Conservation (phyloP, 257 asterid species). For the Orobanche coerulescens region DNA sequence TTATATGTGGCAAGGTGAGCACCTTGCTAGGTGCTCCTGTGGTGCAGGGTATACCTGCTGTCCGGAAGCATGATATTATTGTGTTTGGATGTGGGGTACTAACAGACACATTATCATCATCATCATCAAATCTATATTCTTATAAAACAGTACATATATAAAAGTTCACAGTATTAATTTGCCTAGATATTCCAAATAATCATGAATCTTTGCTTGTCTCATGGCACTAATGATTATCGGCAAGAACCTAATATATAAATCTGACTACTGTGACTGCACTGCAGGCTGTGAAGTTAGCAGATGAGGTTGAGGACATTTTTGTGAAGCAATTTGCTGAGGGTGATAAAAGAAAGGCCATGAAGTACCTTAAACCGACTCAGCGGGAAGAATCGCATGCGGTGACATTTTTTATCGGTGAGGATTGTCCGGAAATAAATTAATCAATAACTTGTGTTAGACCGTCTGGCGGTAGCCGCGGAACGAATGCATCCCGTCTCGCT, state of each 20-base stretch:
- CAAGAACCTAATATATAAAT: background rate
- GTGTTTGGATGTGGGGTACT: slow-evolving; percentile 40
- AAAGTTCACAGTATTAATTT: slow-evolving; percentile 18
- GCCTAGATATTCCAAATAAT: slow-evolving; percentile 31
- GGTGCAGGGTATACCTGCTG: no score
- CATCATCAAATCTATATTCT: slow-evolving; percentile 27
- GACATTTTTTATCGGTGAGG: slow-evolving; percentile 87
- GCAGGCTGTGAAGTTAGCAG: slow-evolving; percentile 71
- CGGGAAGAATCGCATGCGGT: slow-evolving; percentile 66
- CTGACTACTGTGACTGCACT: background rate
- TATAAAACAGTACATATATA: slow-evolving; percentile 32
- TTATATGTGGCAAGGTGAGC: no score
- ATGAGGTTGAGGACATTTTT: slow-evolving; percentile 78
- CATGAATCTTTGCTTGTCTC: slow-evolving; percentile 25
- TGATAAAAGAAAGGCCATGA: slow-evolving; percentile 84
- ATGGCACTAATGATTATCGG: background rate
- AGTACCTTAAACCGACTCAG: slow-evolving; percentile 77
- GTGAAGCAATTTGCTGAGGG: slow-evolving; percentile 76
- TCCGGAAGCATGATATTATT: slow-evolving; percentile 22
- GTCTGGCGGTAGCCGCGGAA: no score
- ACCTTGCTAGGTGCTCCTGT: no score
- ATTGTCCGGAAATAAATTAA: background rate
- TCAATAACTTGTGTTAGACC: no score
- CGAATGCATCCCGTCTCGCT: no score
- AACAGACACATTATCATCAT: slow-evolving; percentile 9